Evolutionary conservation across 805 yeast species (phyloP).

Genomic region (Blastobotrys terrestris): DNA sequence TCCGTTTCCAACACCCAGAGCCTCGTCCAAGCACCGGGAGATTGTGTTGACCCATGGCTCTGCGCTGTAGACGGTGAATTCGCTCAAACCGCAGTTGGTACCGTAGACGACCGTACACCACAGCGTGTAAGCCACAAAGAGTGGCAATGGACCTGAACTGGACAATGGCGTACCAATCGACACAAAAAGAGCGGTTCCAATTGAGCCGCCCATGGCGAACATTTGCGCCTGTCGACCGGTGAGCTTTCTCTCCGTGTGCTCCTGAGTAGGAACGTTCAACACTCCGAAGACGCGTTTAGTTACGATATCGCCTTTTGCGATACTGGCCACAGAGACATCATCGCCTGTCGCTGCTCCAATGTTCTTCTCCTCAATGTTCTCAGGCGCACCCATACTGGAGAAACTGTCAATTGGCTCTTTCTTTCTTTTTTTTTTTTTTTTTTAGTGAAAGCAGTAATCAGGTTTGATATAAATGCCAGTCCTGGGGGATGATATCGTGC

Average conservation of each 20-base stretch:
- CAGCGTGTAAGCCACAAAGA: conserved; percentile 56
- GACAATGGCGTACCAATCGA: conserved; percentile 60
- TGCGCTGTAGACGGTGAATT: conserved; percentile 67
- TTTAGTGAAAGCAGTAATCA: too few relatives aligned
- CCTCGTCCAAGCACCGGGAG: conserved; percentile 68
- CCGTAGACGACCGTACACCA: conserved; percentile 71
- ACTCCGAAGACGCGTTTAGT: not conserved
- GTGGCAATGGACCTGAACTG: conserved; percentile 63
- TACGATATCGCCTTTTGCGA: not conserved
- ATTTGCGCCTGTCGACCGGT: conserved; percentile 69
- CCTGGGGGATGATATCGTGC: not conserved
- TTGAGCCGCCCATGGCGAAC: conserved; percentile 75
- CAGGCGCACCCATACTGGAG: not conserved
- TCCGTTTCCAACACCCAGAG: conserved; percentile 78
- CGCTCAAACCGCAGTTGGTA: too few relatives aligned
- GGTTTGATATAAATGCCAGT: not conserved
- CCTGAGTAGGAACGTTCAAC: conserved; percentile 5
- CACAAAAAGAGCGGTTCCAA: conserved; percentile 75
- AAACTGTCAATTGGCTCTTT: not conserved
- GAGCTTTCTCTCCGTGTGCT: conserved; percentile 37
- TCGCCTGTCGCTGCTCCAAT: not conserved
- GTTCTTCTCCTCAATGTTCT: not conserved
- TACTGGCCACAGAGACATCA: not conserved
- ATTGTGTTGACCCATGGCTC: conserved; percentile 66
- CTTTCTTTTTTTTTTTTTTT: too few relatives aligned